phyloP scores from a whole-genome alignment of 1,284 basidiomycete genomes.

The Leccinum glutinopallens region DNA sequence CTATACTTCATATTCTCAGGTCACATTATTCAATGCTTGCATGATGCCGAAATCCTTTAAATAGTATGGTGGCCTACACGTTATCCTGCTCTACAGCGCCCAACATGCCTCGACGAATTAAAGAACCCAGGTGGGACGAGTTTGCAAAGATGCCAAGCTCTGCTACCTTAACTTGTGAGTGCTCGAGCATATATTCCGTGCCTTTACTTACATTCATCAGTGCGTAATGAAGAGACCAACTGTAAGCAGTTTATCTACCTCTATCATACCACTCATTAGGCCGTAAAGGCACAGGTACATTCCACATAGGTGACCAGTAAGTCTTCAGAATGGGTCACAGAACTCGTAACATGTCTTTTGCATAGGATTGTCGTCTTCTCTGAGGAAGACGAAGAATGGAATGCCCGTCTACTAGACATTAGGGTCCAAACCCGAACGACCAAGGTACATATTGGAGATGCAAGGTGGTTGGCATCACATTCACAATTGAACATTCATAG shows the following conservation, averaged over 20 bases:
- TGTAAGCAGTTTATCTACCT: background rate
- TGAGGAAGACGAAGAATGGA: background rate
- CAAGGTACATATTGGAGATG: background rate
- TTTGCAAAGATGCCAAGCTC: background rate
- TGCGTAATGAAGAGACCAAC: background rate
- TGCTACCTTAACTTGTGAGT: constrained; percentile 1
- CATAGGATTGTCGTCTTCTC: background rate
- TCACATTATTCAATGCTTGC: too few relatives aligned
- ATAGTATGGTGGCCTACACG: too few relatives aligned
- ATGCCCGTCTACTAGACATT: background rate
- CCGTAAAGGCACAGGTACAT: background rate
- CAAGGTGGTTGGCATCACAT: background rate
- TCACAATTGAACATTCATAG: background rate
- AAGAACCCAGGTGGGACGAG: background rate
- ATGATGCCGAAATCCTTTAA: too few relatives aligned
- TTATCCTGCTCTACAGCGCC: too few relatives aligned
- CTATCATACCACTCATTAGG: background rate
- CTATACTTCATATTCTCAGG: too few relatives aligned
- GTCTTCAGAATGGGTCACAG: too few relatives aligned
- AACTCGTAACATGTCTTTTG: too few relatives aligned
- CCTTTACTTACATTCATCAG: background rate
- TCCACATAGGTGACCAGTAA: background rate
- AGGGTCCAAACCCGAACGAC: background rate
- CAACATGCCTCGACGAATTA: background rate
- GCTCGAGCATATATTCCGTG: background rate